These are phyloP conservation scores for Arthrinium phaeospermum DNA, from an alignment of 2,329 filamentous ascomycete genomes.

Conservation along the genomic window DNA sequence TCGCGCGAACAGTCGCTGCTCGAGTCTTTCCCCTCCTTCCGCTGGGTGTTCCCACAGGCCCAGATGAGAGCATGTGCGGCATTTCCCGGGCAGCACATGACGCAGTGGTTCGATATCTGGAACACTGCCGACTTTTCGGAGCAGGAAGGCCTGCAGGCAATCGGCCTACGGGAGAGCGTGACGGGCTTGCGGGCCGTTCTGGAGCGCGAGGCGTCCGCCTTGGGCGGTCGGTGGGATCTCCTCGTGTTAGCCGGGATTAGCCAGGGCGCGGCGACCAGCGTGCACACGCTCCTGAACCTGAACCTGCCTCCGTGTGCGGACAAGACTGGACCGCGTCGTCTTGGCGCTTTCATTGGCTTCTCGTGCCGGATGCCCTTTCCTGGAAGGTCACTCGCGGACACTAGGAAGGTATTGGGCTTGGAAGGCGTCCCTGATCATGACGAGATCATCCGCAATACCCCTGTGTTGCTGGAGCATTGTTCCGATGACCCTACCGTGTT, in stretches of 20 bases:
- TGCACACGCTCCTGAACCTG: conserved; percentile 32
- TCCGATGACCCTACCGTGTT: conserved; percentile 49
- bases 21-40: conserved; percentile 50
- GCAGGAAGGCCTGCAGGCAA: conserved; percentile 49
- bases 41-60: conserved; percentile 57
- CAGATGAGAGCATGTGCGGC: conserved; percentile 36
- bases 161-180: conserved; percentile 48
- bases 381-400: conserved; percentile 30
- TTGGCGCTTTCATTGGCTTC: conserved; percentile 34
- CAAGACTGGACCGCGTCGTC: conserved; percentile 26
- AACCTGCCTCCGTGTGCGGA: not conserved
- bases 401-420: conserved; percentile 26
- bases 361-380: conserved; percentile 33
- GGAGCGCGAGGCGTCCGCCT: conserved; percentile 38
- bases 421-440: conserved; percentile 31
- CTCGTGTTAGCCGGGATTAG: conserved; percentile 52
- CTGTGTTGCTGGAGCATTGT: conserved; percentile 53
- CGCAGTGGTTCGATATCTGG: conserved; percentile 60
- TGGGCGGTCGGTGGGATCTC: conserved; percentile 46
- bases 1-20: conserved; percentile 37
- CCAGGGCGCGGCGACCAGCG: conserved; percentile 49
- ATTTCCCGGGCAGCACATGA: conserved; percentile 32
- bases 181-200: conserved; percentile 40
- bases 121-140: conserved; percentile 46
- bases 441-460: conserved; percentile 45